phyloP scores from a whole-genome alignment of 768 basidiomycete species.

The Leccinum ochraceum region DNA sequence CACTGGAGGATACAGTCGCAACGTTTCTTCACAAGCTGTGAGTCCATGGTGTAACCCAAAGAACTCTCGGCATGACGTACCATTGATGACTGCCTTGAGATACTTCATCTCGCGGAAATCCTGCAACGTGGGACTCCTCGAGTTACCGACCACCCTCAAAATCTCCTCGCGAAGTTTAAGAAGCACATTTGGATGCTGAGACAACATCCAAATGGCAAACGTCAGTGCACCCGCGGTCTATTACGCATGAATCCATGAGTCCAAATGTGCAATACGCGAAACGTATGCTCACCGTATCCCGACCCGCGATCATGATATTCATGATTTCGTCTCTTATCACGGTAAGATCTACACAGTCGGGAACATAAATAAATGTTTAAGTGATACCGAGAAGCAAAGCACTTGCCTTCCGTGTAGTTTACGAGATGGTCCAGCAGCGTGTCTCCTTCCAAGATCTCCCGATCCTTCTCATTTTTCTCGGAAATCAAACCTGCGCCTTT shows the following conservation, averaged over 20 bases:
- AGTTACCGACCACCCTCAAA: slow-evolving; percentile 27
- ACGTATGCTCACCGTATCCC: slow-evolving; percentile 31
- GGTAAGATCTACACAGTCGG: slow-evolving; percentile 25
- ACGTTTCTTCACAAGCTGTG: slow-evolving; percentile 26
- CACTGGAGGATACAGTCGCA: slow-evolving; percentile 34
- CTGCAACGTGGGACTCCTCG: slow-evolving; percentile 31
- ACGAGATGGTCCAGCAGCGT: slow-evolving; percentile 35
- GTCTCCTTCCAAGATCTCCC: slow-evolving; percentile 22
- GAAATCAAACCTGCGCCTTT: slow-evolving; percentile 23
- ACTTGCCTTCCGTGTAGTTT: slow-evolving; percentile 29
- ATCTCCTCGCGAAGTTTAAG: slow-evolving; percentile 34
- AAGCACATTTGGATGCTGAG: slow-evolving; percentile 31
- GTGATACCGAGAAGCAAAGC: not conserved
- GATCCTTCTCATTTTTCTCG: slow-evolving; percentile 9
- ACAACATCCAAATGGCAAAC: slow-evolving; percentile 30
- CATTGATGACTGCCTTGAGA: slow-evolving; percentile 40
- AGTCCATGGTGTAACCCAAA: not conserved
- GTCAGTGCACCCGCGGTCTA: slow-evolving; percentile 35
- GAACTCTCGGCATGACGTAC: slow-evolving; percentile 12
- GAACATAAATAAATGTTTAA: not conserved
- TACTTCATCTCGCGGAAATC: slow-evolving; percentile 42
- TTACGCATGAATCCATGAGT: not conserved
- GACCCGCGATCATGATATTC: slow-evolving; percentile 40
- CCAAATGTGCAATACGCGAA: not conserved
- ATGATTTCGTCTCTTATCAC: slow-evolving; percentile 38